Conservation (phyloP, 345 rosid species). For the Balakata baccata region DNA sequence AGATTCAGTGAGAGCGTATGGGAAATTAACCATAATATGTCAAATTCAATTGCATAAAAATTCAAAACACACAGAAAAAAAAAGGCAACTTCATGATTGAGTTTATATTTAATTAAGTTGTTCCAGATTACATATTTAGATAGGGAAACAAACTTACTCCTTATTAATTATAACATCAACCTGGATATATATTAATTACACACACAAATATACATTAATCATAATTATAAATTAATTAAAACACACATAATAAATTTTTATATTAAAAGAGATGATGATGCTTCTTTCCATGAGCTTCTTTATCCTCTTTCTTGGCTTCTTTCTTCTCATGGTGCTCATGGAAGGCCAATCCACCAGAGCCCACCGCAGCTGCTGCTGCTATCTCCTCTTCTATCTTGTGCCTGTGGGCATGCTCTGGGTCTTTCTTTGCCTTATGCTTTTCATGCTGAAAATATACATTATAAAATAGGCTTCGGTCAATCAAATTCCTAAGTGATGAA, state of each 20-base stretch:
- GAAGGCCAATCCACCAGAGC: slow-evolving; percentile 45
- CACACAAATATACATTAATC: not conserved
- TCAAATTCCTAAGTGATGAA: too few relatives aligned
- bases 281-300: slow-evolving; percentile 50
- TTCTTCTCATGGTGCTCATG: slow-evolving; percentile 67
- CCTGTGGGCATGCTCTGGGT: slow-evolving; percentile 59
- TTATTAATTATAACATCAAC: too few relatives aligned
- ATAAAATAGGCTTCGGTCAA: too few relatives aligned
- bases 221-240: not conserved
- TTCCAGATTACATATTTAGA: too few relatives aligned
- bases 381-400: slow-evolving; percentile 59
- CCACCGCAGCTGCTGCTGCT: slow-evolving; percentile 44
- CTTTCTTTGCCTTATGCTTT: slow-evolving; percentile 48
- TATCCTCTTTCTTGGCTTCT: slow-evolving; percentile 36
- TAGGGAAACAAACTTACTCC: too few relatives aligned
- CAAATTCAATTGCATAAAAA: too few relatives aligned
- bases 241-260: not conserved
- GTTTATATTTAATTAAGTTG: too few relatives aligned
- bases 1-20: too few relatives aligned
- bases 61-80: too few relatives aligned
- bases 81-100: too few relatives aligned
- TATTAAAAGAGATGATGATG: slow-evolving; percentile 47
- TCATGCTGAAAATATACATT: slow-evolving; percentile 29
- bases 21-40: too few relatives aligned
- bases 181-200: too few relatives aligned